phyloP scores from a whole-genome alignment of 1,284 basidiomycete species.

The Takashimella tepidaria region DNA sequence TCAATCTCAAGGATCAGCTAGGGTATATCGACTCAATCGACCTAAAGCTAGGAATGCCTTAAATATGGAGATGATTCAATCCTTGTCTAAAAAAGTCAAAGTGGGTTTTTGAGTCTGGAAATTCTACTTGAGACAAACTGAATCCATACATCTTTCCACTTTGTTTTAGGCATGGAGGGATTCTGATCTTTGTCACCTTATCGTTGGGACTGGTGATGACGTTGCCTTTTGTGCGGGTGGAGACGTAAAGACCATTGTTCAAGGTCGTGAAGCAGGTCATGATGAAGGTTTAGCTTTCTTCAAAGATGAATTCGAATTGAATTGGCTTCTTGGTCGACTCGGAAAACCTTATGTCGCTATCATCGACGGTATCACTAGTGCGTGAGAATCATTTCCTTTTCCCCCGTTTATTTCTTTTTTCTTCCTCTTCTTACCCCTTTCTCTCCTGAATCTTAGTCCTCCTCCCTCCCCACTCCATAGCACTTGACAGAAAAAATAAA shows the following conservation, averaged over 20 bases:
- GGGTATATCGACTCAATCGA: constrained; percentile 56
- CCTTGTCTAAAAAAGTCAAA: constrained; percentile 54
- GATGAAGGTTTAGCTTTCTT: constrained; percentile 75
- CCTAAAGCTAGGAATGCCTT: constrained; percentile 81
- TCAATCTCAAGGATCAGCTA: constrained; percentile 19
- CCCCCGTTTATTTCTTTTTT: not conserved
- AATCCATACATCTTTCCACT: too few relatives aligned
- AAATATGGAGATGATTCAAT: constrained; percentile 72
- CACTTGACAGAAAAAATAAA: too few relatives aligned
- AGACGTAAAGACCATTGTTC: constrained; percentile 58
- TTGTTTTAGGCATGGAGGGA: constrained; percentile 71
- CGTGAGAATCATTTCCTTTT: constrained; percentile 42
- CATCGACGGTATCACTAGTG: constrained; percentile 87
- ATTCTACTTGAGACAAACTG: too few relatives aligned
- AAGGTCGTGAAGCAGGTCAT: constrained; percentile 25
- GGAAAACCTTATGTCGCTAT: constrained; percentile 83
- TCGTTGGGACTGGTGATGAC: constrained; percentile 72
- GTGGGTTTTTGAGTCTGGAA: constrained; percentile 27
- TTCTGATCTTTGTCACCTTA: constrained; percentile 66
- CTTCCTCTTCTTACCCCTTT: constrained; percentile 6
- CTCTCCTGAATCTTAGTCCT: too few relatives aligned
- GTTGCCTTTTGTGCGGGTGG: constrained; percentile 92
- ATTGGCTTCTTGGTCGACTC: constrained; percentile 74
- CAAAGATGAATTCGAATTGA: constrained; percentile 87
- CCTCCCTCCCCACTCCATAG: too few relatives aligned